Evolutionary conservation across 83 land plant genomes (phyloP).

Genomic region (Thuja plicata): DNA sequence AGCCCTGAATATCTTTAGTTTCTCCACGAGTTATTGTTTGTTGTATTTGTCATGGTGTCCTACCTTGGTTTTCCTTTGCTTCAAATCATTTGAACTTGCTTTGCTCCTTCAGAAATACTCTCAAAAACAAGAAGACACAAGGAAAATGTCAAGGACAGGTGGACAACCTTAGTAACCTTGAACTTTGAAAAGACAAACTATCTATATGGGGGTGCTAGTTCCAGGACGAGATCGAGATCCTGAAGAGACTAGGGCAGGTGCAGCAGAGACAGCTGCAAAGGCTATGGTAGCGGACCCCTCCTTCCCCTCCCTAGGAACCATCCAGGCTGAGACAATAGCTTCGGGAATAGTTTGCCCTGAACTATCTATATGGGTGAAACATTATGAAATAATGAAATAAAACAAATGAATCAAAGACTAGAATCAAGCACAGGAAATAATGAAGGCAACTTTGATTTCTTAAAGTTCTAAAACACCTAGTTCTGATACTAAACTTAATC

Average conservation of each 20-base stretch:
- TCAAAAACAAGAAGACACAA: neutral
- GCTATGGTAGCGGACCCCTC: too few species aligned
- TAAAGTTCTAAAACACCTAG: neutral
- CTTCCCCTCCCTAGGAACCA: too few species aligned
- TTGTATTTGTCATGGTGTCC: neutral
- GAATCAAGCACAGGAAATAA: neutral
- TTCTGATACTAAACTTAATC: neutral
- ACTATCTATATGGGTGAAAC: neutral
- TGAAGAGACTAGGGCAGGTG: too few species aligned
- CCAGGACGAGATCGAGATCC: too few species aligned
- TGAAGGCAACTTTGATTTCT: neutral
- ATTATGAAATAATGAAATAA: neutral
- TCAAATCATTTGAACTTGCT: neutral
- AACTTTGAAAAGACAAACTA: conserved; percentile 3
- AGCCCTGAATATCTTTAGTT: neutral
- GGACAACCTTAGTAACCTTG: neutral
- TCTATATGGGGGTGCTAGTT: too few species aligned
- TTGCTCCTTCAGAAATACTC: neutral
- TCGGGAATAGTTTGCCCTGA: too few species aligned
- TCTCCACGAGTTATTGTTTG: neutral
- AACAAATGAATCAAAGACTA: neutral
- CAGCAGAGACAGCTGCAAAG: too few species aligned
- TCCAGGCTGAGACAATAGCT: too few species aligned
- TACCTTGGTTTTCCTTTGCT: neutral
- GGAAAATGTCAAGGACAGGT: neutral